Evolutionary conservation across 1,284 basidiomycete species (phyloP).

Genomic region (Pyrrhoderma noxium): DNA sequence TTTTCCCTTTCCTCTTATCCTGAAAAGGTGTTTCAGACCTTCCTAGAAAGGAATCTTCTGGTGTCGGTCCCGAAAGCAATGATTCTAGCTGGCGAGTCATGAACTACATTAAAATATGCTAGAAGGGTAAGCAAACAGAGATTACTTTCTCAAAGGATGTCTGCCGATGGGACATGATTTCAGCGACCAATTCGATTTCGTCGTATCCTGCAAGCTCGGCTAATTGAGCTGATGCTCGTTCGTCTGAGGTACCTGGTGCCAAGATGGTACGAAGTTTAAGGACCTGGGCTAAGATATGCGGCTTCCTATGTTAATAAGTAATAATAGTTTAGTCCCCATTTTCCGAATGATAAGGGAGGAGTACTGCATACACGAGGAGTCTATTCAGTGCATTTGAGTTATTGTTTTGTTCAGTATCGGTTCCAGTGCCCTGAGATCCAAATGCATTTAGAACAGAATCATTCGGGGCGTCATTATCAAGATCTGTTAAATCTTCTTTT

Average conservation of each 20-base stretch:
- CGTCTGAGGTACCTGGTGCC: conserved; percentile 37
- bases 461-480: conserved; percentile 20
- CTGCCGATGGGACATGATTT: conserved; percentile 24
- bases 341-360: conserved; percentile 15
- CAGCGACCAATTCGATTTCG: conserved; percentile 63
- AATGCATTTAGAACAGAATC: conserved; percentile 26
- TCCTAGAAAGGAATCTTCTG: conserved; percentile 10
- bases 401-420: neutral
- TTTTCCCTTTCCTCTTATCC: conserved; percentile 21
- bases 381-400: conserved; percentile 18
- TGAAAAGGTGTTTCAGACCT: conserved; percentile 9
- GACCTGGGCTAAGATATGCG: conserved; percentile 27
- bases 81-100: conserved; percentile 4
- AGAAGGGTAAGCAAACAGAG: neutral
- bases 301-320: conserved; percentile 25
- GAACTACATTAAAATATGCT: too few species aligned
- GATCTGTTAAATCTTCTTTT: conserved; percentile 3
- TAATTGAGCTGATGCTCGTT: conserved; percentile 74
- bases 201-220: conserved; percentile 86
- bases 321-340: conserved; percentile 5
- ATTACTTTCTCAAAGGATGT: conserved; percentile 5
- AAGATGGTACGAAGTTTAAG: conserved; percentile 28
- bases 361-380: conserved; percentile 29
- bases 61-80: conserved; percentile 1
- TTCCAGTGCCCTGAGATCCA: conserved; percentile 10